These are phyloP conservation scores for Claviceps quebecensis DNA, from an alignment of 2,329 filamentous ascomycete genomes.

Conservation along the genomic window DNA sequence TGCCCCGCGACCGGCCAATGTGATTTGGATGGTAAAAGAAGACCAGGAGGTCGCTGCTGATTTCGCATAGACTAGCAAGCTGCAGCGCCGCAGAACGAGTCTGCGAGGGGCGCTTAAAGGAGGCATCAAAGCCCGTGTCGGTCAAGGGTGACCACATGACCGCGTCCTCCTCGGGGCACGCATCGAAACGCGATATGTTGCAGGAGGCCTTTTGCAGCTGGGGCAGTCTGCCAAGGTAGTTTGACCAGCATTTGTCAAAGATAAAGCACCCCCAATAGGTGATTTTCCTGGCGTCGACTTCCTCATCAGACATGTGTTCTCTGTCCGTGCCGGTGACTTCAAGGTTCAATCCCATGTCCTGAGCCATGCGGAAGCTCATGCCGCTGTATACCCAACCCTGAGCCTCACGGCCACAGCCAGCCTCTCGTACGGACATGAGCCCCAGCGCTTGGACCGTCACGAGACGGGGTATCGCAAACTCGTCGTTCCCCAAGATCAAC, in stretches of 20 bases:
- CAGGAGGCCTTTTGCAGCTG: constrained; percentile 69
- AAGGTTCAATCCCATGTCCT: constrained; percentile 82
- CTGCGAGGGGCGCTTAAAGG: constrained; percentile 63
- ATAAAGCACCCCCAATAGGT: constrained; percentile 97
- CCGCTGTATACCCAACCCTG: constrained; percentile 98
- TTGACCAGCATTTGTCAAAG: constrained; percentile 99
- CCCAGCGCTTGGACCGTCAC: constrained; percentile 88
- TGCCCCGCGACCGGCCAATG: constrained; percentile 51
- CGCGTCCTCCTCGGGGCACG: constrained; percentile 78
- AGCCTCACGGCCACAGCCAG: constrained; percentile 82
- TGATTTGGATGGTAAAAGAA: constrained; percentile 81
- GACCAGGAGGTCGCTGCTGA: constrained; percentile 77
- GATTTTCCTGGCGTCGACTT: constrained; percentile 76
- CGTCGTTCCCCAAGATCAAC: constrained; percentile 77
- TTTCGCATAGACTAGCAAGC: constrained; percentile 74
- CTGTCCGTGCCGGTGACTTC: constrained; percentile 55
- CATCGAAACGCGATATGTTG: constrained; percentile 77
- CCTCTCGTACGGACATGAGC: constrained; percentile 91
- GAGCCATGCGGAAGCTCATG: constrained; percentile 96
- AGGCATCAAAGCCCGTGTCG: constrained; percentile 62
- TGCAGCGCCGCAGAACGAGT: constrained; percentile 73
- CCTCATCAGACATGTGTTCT: constrained; percentile 56
- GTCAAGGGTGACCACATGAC: constrained; percentile 81
- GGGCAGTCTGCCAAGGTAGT: constrained; percentile 83
- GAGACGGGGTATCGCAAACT: constrained; percentile 78